Conservation (phyloP, 495 filamentous ascomycete genomes). For the Xylaria scruposa region DNA sequence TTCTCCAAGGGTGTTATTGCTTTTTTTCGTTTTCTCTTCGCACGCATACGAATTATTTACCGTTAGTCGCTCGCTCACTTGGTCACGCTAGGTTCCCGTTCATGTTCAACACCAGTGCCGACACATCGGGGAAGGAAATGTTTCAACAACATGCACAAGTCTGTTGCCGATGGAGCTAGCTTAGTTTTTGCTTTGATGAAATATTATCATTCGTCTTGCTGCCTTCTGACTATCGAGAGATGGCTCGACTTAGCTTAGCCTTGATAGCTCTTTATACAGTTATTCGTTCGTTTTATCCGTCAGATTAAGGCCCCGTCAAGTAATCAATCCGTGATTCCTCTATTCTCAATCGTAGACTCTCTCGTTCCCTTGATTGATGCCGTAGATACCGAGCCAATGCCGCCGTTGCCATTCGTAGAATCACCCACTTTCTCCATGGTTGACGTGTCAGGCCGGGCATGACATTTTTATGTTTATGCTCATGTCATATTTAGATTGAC, state of each 20-base stretch:
- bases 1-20: not conserved
- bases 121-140: not conserved
- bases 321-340: conserved; percentile 22
- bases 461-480: not conserved
- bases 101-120: conserved; percentile 19
- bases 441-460: not conserved
- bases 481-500: not conserved
- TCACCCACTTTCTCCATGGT: not conserved
- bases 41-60: conserved; percentile 21
- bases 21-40: not conserved
- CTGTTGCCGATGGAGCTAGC: not conserved
- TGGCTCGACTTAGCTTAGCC: conserved; percentile 24
- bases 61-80: conserved; percentile 23
- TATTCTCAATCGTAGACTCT: conserved; percentile 18
- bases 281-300: conserved; percentile 8
- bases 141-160: conserved; percentile 22
- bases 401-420: conserved; percentile 11
- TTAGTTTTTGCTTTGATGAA: conserved; percentile 4
- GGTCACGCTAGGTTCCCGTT: conserved; percentile 11
- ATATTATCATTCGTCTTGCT: conserved; percentile 3
- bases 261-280: conserved; percentile 19
- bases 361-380: conserved; percentile 7
- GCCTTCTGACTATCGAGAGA: not conserved
- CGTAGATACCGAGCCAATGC: conserved; percentile 24
- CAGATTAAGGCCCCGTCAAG: not conserved